A percentile compares a stretch with the other conserved stretches of the same genome.
Conservation (phyloP, 2,329 filamentous ascomycete species). For the Sphaerulina musiva region DNA sequence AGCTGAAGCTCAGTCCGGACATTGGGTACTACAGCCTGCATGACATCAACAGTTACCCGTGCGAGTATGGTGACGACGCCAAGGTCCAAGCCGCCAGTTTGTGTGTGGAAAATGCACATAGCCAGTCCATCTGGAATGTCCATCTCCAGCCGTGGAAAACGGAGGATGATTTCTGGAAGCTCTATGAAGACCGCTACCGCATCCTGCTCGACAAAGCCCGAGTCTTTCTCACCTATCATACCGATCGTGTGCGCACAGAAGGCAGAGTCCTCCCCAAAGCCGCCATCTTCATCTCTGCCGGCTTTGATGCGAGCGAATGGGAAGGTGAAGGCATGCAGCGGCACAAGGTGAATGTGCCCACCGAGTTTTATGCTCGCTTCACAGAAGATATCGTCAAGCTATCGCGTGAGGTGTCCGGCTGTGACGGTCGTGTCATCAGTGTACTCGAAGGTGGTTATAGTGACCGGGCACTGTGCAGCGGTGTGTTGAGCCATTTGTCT, state of each 20-base stretch:
- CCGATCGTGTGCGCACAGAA: slow-evolving; percentile 54
- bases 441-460: slow-evolving; percentile 95
- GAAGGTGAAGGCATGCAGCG: slow-evolving; percentile 90
- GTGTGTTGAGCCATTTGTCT: slow-evolving; percentile 81
- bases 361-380: slow-evolving; percentile 89
- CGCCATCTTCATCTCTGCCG: slow-evolving; percentile 89
- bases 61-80: slow-evolving; percentile 84
- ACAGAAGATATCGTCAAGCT: slow-evolving; percentile 77
- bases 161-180: slow-evolving; percentile 75
- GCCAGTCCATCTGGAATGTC: slow-evolving; percentile 92
- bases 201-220: slow-evolving; percentile 75
- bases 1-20: slow-evolving; percentile 28
- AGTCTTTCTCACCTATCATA: slow-evolving; percentile 66
- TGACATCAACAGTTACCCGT: slow-evolving; percentile 97
- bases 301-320: slow-evolving; percentile 95
- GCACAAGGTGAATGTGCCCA: slow-evolving; percentile 91
- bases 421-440: slow-evolving; percentile 81
- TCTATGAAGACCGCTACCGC: slow-evolving; percentile 75
- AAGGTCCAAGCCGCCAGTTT: slow-evolving; percentile 92
- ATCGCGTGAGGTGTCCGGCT: slow-evolving; percentile 69
- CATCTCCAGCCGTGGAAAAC: slow-evolving; percentile 84
- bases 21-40: slow-evolving; percentile 97
- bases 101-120: slow-evolving; percentile 89
- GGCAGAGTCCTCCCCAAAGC: slow-evolving; percentile 62
- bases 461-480: slow-evolving; percentile 80